Conservation (phyloP, 2,329 filamentous ascomycete genomes). For the Arachnomyces sp. region DNA sequence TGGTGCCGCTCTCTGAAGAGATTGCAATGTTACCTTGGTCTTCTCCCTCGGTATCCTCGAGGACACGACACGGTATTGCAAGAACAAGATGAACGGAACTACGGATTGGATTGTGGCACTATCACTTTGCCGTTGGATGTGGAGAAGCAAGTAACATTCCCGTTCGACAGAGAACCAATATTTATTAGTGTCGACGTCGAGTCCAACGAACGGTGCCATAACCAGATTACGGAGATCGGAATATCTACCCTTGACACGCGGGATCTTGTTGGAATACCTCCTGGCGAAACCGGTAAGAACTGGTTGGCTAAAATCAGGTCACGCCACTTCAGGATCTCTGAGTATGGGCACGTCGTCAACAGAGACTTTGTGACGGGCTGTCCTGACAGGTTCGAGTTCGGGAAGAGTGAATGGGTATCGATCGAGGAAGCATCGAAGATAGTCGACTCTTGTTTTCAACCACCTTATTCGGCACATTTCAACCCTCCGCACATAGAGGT, state of each 20-base stretch:
- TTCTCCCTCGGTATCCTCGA: slow-evolving; percentile 41
- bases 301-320: slow-evolving; percentile 64
- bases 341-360: slow-evolving; percentile 62
- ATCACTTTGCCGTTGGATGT: slow-evolving; percentile 36
- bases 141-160: slow-evolving; percentile 37
- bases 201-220: slow-evolving; percentile 61
- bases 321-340: slow-evolving; percentile 69
- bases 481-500: background rate
- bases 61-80: slow-evolving; percentile 7
- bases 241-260: slow-evolving; percentile 71
- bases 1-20: slow-evolving; percentile 54
- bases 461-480: slow-evolving; percentile 43
- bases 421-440: slow-evolving; percentile 37
- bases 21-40: slow-evolving; percentile 62
- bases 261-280: slow-evolving; percentile 47
- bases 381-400: slow-evolving; percentile 68
- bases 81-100: slow-evolving; percentile 16
- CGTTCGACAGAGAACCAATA: slow-evolving; percentile 51
- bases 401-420: slow-evolving; percentile 49
- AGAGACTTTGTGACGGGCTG: slow-evolving; percentile 61
- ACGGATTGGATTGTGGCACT: slow-evolving; percentile 18
- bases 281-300: slow-evolving; percentile 53
- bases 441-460: slow-evolving; percentile 49
- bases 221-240: slow-evolving; percentile 75
- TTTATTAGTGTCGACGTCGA: slow-evolving; percentile 80